Conservation (phyloP, 805 yeast genomes). For the Metschnikowia anglica region DNA sequence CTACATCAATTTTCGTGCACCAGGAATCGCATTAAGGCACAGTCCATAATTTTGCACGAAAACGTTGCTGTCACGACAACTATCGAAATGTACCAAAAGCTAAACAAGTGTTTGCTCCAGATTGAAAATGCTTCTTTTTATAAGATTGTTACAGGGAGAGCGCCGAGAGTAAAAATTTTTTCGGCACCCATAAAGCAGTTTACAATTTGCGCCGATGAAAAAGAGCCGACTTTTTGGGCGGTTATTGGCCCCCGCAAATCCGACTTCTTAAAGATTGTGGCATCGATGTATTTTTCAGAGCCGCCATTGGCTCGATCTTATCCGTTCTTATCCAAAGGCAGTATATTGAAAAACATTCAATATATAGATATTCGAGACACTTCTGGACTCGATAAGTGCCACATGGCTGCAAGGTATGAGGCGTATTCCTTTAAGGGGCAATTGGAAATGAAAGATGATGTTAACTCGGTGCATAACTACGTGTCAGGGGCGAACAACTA, state of each 20-base stretch:
- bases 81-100: neutral
- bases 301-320: conserved; percentile 56
- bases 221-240: conserved; percentile 30
- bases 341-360: conserved; percentile 32
- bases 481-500: conserved; percentile 60
- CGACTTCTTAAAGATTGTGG: conserved; percentile 52
- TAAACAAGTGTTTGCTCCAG: conserved; percentile 18
- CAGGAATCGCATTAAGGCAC: neutral
- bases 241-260: conserved; percentile 48
- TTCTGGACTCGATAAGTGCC: conserved; percentile 51
- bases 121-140: conserved; percentile 29
- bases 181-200: conserved; percentile 28
- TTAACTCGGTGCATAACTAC: conserved; percentile 52
- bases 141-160: conserved; percentile 2
- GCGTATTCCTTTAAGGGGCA: conserved; percentile 69
- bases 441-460: conserved; percentile 55
- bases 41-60: neutral
- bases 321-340: conserved; percentile 43
- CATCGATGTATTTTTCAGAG: conserved; percentile 51
- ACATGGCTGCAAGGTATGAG: conserved; percentile 87
- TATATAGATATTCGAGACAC: conserved; percentile 36
- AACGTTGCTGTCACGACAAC: neutral
- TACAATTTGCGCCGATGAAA: conserved; percentile 17
- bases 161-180: conserved; percentile 21
- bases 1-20: neutral